Percentiles rank a stretch among this genome's conserved stretches.
Conservation (phyloP, 2,329 filamentous ascomycete species). For the Sclerotinia spermophila region DNA sequence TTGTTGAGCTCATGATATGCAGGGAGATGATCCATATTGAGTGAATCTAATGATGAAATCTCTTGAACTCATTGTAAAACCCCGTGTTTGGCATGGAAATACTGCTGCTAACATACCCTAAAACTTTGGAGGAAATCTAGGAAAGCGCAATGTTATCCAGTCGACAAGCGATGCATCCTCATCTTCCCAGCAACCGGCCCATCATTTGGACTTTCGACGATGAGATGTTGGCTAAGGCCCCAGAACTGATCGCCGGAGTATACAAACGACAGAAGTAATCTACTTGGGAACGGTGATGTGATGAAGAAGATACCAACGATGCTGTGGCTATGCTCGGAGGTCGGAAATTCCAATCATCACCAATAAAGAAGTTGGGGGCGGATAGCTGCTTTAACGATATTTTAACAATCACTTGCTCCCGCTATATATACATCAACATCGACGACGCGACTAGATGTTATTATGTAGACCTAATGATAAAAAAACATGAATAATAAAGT, state of each 20-base stretch:
- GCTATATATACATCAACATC: not conserved
- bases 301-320: not conserved
- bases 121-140: not conserved
- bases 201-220: not conserved
- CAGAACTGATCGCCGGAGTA: too few species aligned
- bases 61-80: not conserved
- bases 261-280: not conserved
- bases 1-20: slow-evolving; percentile 7
- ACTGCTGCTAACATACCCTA: not conserved
- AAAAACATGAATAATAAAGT: accelerated
- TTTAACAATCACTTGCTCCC: not conserved
- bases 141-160: not conserved
- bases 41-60: not conserved
- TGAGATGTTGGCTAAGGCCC: not conserved
- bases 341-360: not conserved
- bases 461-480: not conserved
- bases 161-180: not conserved
- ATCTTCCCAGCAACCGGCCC: not conserved
- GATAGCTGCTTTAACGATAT: not conserved
- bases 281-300: not conserved
- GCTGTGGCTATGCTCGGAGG: slow-evolving; percentile 5
- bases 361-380: not conserved
- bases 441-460: not conserved
- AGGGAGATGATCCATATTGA: slow-evolving; percentile 1
- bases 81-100: not conserved